Evolutionary conservation across 2,329 filamentous ascomycete species (phyloP), one percentile per base, ranked within the genome.

Genomic region (Daldinia sp.): DNA sequence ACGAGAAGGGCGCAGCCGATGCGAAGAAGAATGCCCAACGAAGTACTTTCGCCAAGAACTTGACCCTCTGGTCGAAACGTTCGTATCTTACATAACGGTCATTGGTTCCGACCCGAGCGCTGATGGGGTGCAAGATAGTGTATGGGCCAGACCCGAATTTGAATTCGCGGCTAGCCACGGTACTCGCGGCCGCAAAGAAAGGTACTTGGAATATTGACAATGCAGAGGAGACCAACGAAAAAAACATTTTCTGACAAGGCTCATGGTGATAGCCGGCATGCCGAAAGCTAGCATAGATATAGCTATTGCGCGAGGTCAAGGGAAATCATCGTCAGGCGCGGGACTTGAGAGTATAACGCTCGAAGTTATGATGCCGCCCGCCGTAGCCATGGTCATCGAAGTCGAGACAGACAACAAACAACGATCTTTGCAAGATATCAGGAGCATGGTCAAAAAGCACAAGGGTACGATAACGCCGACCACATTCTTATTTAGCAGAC

Each of bases 1-100:
- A 98, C 77, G 93, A 95, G 77, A 99, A 99, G 78, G 93, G 90
- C 52, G 92, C 90, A 64, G 90, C 89, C 60, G 95, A 99, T 77
- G 85, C 84, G 61, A 89, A 89, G 70, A 97, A 94, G 78, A 92
- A 88, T 77, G 85, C 84, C 41, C 83, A 89, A 70, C 89, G 93
- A 27, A 86, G 84, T 47, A 77, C 83, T 43, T 85, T 96, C 70
- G 84, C 89, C 19, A 89, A 91, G 69, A 86, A 90, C 63, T 90
- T 98, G 59, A 86, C 89, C 50, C 84, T 89, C 64, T 89, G 89
- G 61, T 92, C 92, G 1, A 93, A 91, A 80, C 81, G 91, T 92
- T 77, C 70, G 83, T 76, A 53, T 41, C 52, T 50, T 27, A 21
- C 29, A 48, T 53, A 34, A 52, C 35, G n/a, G 15, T 21, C 37